Evolutionary conservation across 306 rosid species (phyloP), one percentile per base, ranked within the genome.

Genomic region (Cucurbita pepo): DNA sequence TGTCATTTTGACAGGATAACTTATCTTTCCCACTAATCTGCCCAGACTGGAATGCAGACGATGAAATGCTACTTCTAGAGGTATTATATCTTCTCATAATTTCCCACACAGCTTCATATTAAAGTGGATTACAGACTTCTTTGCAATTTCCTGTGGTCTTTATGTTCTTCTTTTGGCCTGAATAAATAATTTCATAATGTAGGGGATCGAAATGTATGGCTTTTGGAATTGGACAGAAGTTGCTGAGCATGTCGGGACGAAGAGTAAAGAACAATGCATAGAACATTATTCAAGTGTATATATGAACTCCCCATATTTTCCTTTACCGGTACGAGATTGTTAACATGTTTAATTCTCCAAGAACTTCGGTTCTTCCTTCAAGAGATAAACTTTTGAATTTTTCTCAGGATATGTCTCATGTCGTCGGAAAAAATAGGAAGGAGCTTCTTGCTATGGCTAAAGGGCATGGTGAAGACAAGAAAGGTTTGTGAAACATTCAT

Each of bases 211-310:
- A 84, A 95, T 95, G 96, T 95, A 95, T 81, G 99, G 99, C 80
- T 67, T 91, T 82, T 93, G 99, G 80, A 95, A 95, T 79, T 95
- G 97, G 99, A 30, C 95, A 69, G 99, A 95, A 83, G 91, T 95
- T 83, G 99, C 99, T 22, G 99, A 91, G 91, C 99, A 95, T 81
- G 99, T 95, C 64, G 99, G 99, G 65, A 95, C 97, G 41, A 95
- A 91, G 86, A 89, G 85, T 83, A 95, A 91, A 79, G 96, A 91
- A 76, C 82, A 86, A 71, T 95, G 99, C 82, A 91, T 95, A 80
- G 91, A 86, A 72, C 97, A 95, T 88, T 95, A 87, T 78, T 78
- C 81, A 69, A 84, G 84, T 74, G 86, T 88, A 56, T 95, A 91
- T 85, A 76, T 85, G 86, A 86, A 80, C 88, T 91, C 97, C 19